phyloP scores from a whole-genome alignment of 2,329 filamentous ascomycete genomes.

The Curvularia sp. region DNA sequence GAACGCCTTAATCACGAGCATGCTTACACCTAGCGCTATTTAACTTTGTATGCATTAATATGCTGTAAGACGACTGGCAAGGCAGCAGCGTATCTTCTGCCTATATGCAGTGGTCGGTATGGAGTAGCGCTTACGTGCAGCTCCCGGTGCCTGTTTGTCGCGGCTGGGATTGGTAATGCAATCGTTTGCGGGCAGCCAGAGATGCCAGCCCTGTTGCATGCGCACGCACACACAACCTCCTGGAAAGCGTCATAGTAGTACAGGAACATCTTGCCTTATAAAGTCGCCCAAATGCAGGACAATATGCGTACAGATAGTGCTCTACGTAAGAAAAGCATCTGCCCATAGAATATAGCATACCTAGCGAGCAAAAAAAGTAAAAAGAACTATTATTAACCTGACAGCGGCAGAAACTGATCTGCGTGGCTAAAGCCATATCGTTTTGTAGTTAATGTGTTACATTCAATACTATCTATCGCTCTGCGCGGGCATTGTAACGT shows the following conservation, averaged over 20 bases:
- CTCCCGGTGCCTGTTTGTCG: neutral
- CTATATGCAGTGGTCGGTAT: neutral
- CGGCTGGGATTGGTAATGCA: neutral
- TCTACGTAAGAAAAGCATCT: no score
- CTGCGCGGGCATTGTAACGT: no score
- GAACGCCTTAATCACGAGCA: neutral
- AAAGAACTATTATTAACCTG: neutral
- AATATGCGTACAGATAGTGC: no score
- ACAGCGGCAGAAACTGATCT: neutral
- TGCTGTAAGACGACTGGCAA: neutral
- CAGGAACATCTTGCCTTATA: no score
- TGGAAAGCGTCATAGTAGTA: neutral
- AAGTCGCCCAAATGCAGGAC: no score
- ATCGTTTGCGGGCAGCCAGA: neutral
- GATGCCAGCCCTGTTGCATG: neutral
- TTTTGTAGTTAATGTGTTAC: neutral
- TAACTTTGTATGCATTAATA: neutral
- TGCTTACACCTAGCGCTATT: neutral
- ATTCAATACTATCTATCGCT: neutral
- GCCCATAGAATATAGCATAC: neutral
- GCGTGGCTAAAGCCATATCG: conserved; percentile 8
- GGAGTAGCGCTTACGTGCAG: neutral
- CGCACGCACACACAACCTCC: neutral
- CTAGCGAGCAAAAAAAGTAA: neutral
- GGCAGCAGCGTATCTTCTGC: neutral